phyloP scores from a whole-genome alignment of 2,329 filamentous ascomycete genomes.

The Emergomyces pasteurianus region DNA sequence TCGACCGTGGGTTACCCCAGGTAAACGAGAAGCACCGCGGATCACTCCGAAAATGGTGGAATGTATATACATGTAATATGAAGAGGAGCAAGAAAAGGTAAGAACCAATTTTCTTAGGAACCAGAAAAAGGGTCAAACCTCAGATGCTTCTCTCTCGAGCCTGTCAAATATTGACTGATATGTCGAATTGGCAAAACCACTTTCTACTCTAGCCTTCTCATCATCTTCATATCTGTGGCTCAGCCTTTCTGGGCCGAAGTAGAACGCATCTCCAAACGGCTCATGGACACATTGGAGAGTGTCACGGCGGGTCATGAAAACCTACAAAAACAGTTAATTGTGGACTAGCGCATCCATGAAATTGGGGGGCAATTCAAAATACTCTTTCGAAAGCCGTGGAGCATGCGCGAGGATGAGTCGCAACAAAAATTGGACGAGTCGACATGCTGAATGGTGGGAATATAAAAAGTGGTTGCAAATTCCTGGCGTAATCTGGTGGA shows the following conservation, averaged over 20 bases:
- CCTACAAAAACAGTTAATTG: constrained; percentile 38
- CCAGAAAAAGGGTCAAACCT: constrained; percentile 47
- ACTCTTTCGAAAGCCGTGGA: constrained; percentile 96
- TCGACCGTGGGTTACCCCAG: constrained; percentile 3
- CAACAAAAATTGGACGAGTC: constrained; percentile 75
- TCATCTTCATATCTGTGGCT: constrained; percentile 68
- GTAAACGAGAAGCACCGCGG: constrained; percentile 13
- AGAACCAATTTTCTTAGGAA: constrained; percentile 10
- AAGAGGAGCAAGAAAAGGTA: constrained; percentile 11
- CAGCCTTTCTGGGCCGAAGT: constrained; percentile 85
- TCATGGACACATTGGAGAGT: constrained; percentile 78
- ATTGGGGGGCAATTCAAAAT: constrained; percentile 20
- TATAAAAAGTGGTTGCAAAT: too few relatives aligned
- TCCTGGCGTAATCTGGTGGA: background rate
- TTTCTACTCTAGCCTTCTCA: constrained; percentile 33
- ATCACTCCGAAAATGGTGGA: constrained; percentile 13
- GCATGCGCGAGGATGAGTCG: constrained; percentile 87
- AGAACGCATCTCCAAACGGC: constrained; percentile 93
- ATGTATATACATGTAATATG: background rate
- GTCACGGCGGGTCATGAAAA: constrained; percentile 90
- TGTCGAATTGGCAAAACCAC: constrained; percentile 34
- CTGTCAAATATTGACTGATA: constrained; percentile 58
- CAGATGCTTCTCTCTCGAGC: constrained; percentile 57
- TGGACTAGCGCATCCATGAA: background rate
- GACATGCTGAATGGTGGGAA: constrained; percentile 46